Conservation (phyloP, 257 asterid genomes). For the Ocimum tenuiflorum region DNA sequence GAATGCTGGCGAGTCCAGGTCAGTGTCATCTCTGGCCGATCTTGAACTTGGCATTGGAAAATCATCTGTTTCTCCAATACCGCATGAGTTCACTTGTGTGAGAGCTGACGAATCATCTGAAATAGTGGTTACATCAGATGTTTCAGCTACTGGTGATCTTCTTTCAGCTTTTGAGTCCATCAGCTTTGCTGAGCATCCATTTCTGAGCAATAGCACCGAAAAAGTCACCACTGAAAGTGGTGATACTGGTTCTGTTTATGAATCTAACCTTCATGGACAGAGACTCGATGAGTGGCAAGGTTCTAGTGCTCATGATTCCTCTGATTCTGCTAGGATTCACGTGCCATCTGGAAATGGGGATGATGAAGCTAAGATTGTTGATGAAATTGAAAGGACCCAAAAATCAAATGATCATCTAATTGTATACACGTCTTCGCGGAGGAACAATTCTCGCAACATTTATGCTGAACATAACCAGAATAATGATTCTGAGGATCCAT, state of each 20-base stretch:
- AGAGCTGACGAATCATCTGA: slow-evolving; percentile 27
- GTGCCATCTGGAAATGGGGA: slow-evolving; percentile 20
- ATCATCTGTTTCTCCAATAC: slow-evolving; percentile 30
- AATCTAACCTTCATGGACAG: slow-evolving; percentile 22
- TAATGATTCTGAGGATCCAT: slow-evolving; percentile 22
- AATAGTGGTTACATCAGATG: slow-evolving; percentile 27
- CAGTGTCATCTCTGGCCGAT: slow-evolving; percentile 27
- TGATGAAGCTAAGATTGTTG: slow-evolving; percentile 29
- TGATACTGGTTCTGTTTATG: slow-evolving; percentile 26
- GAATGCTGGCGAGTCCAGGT: slow-evolving; percentile 33
- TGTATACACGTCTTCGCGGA: slow-evolving; percentile 31
- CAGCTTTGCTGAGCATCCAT: slow-evolving; percentile 26
- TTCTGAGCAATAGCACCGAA: slow-evolving; percentile 24
- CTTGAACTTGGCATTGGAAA: slow-evolving; percentile 31
- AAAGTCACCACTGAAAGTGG: slow-evolving; percentile 19
- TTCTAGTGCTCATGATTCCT: slow-evolving; percentile 14
- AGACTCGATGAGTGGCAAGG: slow-evolving; percentile 27
- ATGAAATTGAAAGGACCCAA: slow-evolving; percentile 27
- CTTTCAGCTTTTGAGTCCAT: slow-evolving; percentile 43
- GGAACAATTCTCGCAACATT: slow-evolving; percentile 22
- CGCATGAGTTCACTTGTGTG: slow-evolving; percentile 23
- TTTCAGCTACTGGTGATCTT: slow-evolving; percentile 35
- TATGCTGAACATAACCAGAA: slow-evolving; percentile 23
- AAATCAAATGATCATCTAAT: slow-evolving; percentile 28
- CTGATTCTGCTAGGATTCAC: slow-evolving; percentile 12